These are phyloP conservation scores for Paramecium tetraurelia DNA, from an alignment of 73 alveolate species.

Conservation along the genomic window DNA sequence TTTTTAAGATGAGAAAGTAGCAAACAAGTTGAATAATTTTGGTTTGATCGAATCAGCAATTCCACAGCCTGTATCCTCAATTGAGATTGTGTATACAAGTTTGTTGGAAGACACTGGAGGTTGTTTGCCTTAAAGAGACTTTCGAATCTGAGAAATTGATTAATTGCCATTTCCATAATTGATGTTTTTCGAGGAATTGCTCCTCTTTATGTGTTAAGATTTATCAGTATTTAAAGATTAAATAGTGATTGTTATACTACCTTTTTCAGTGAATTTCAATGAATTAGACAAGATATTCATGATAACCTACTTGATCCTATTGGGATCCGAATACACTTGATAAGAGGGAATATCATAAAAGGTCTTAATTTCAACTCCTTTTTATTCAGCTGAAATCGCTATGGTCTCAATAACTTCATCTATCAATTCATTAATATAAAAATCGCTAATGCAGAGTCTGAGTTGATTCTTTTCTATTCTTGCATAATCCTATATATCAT, in stretches of 20 bases:
- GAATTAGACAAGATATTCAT: conserved; percentile 51
- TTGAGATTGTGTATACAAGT: background rate
- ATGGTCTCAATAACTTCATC: conserved; percentile 33
- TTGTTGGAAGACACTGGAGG: background rate
- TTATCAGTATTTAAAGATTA: conserved; percentile 17
- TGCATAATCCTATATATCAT: conserved; percentile 58
- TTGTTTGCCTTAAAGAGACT: background rate
- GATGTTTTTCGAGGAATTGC: background rate
- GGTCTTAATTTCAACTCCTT: conserved; percentile 9
- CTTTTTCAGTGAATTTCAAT: conserved; percentile 48
- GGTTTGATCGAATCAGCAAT: conserved; percentile 41
- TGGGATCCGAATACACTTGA: conserved; percentile 30
- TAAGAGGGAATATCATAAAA: background rate
- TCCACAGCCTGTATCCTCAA: conserved; percentile 61
- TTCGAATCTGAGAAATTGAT: background rate
- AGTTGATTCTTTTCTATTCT: conserved; percentile 27
- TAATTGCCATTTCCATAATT: background rate
- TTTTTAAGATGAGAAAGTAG: conserved; percentile 40
- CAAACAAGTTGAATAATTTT: conserved; percentile 47
- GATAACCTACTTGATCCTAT: conserved; percentile 46
- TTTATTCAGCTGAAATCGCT: background rate
- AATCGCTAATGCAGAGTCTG: background rate
- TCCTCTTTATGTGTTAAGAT: background rate
- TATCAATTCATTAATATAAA: background rate
- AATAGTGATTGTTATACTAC: conserved; percentile 26